Percentiles rank a stretch among this genome's conserved stretches.
Conservation (phyloP, 1,284 basidiomycete genomes). For the Ceratobasidium papillatum region DNA sequence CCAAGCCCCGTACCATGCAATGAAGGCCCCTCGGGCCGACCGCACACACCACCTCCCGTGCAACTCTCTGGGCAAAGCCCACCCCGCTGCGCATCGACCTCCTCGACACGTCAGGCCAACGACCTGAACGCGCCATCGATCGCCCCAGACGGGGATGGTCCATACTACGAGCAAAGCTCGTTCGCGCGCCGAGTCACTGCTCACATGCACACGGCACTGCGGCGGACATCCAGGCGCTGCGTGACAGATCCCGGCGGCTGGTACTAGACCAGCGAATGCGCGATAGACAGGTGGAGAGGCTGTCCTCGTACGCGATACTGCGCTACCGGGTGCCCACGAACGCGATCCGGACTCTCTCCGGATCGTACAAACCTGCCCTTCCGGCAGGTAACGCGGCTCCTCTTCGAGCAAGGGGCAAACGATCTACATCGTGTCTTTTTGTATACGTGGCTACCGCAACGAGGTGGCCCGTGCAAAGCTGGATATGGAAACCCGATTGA, state of each 20-base stretch:
- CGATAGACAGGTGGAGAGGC: constrained; percentile 27
- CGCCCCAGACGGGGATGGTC: not conserved
- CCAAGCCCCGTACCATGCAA: not conserved
- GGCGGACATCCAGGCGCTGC: no score
- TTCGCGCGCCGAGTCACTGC: not conserved
- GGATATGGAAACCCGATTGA: not conserved
- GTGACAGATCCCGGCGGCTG: not conserved
- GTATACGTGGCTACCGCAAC: not conserved
- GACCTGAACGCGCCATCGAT: not conserved
- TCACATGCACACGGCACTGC: no score
- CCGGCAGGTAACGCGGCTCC: not conserved
- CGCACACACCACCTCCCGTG: no score
- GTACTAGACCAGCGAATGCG: not conserved
- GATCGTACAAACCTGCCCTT: not conserved
- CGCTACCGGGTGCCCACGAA: not conserved
- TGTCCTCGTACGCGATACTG: constrained; percentile 22
- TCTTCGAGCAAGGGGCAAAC: not conserved
- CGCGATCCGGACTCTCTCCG: no score
- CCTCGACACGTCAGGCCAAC: not conserved
- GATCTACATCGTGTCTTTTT: not conserved
- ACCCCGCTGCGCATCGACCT: no score
- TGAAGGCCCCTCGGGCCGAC: not conserved
- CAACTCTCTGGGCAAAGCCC: not conserved
- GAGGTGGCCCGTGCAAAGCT: constrained; percentile 1
- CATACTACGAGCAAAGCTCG: not conserved